Conservation (phyloP, 2,329 filamentous ascomycete genomes). For the Cladosporium sp. region DNA sequence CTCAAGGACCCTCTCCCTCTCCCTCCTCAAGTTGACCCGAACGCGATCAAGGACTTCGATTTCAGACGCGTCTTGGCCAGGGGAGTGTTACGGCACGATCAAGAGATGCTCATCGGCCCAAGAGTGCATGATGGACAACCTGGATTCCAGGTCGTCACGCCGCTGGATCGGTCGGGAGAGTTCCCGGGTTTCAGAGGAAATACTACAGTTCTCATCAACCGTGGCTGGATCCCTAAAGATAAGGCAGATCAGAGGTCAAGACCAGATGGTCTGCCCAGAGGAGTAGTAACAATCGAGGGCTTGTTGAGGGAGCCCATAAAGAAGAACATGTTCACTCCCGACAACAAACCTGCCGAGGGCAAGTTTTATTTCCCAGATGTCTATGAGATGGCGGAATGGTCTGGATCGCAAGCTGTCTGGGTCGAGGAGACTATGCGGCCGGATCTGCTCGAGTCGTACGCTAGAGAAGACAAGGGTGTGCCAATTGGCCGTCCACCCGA, state of each 20-base stretch:
- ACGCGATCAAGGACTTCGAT: conserved; percentile 83
- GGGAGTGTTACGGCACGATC: conserved; percentile 75
- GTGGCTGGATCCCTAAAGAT: conserved; percentile 87
- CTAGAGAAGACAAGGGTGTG: conserved; percentile 74
- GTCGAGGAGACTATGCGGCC: conserved; percentile 92
- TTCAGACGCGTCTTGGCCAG: conserved; percentile 76
- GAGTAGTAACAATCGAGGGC: conserved; percentile 75
- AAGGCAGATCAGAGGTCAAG: conserved; percentile 61
- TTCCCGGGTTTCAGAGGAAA: conserved; percentile 36
- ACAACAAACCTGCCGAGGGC: conserved; percentile 75
- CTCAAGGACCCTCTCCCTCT: conserved; percentile 80
- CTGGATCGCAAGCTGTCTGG: conserved; percentile 85
- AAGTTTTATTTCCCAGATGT: conserved; percentile 97
- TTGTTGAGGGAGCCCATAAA: conserved; percentile 86
- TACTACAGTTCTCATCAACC: conserved; percentile 73
- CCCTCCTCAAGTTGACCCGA: conserved; percentile 75
- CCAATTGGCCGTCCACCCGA: conserved; percentile 84
- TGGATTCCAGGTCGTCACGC: conserved; percentile 88
- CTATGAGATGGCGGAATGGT: conserved; percentile 77
- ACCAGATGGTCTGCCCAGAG: conserved; percentile 61
- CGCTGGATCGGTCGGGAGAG: conserved; percentile 66
- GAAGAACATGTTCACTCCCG: conserved; percentile 96
- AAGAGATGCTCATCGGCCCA: conserved; percentile 94
- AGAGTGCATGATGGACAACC: conserved; percentile 84
- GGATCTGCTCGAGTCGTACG: conserved; percentile 70